A percentile compares a stretch with the other conserved stretches of the same genome.
Evolutionary conservation across 1,284 basidiomycete species (phyloP).

Genomic region (Pisolithus thermaeus): DNA sequence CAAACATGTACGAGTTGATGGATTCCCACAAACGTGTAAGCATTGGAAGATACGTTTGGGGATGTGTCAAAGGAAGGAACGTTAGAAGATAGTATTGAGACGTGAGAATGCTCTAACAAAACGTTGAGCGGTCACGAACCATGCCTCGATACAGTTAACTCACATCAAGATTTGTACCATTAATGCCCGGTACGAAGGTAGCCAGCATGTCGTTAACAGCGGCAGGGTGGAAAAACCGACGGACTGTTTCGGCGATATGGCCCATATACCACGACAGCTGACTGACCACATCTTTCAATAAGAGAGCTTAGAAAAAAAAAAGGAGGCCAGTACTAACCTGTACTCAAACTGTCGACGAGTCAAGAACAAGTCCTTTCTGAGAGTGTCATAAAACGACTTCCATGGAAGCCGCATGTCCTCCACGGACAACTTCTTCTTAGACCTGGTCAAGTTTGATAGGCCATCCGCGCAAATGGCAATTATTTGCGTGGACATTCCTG

Average conservation of each 20-base stretch:
- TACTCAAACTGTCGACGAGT: conserved; percentile 33
- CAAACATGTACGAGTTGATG: conserved; percentile 75
- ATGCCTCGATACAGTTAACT: conserved; percentile 30
- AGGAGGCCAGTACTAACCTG: not conserved
- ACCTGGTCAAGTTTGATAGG: conserved; percentile 45
- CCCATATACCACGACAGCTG: conserved; percentile 81
- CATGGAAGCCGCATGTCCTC: conserved; percentile 57
- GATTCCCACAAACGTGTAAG: conserved; percentile 83
- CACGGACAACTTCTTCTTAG: conserved; percentile 41
- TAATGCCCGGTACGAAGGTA: conserved; percentile 68
- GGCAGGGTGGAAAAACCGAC: conserved; percentile 87
- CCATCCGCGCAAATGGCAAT: conserved; percentile 55
- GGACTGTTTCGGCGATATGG: conserved; percentile 76
- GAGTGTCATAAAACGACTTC: conserved; percentile 53
- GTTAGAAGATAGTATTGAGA: conserved; percentile 27
- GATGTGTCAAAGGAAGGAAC: conserved; percentile 69
- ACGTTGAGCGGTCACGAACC: conserved; percentile 10
- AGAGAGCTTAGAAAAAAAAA: conserved; percentile 11
- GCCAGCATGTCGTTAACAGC: conserved; percentile 89
- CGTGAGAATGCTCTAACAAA: conserved; percentile 1
- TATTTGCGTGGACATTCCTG: conserved; percentile 58
- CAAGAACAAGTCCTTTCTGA: conserved; percentile 59
- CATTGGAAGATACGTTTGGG: conserved; percentile 64
- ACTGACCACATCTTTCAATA: conserved; percentile 38
- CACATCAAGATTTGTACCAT: conserved; percentile 71